Evolutionary conservation across 2,329 filamentous ascomycete genomes (phyloP).

Genomic region (Fusarium scirpi): DNA sequence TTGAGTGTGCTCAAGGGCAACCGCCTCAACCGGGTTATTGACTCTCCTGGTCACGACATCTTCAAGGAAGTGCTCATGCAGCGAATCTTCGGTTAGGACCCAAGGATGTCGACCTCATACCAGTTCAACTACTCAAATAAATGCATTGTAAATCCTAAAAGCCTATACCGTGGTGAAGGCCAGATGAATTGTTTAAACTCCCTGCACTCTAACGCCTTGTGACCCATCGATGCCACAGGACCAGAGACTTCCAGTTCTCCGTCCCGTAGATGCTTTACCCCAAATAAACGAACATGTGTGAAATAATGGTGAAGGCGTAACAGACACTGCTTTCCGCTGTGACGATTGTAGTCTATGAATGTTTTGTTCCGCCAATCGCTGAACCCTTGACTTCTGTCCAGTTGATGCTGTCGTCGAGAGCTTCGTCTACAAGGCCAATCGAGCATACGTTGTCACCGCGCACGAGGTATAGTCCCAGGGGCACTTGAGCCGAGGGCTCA

Average conservation of each 20-base stretch:
- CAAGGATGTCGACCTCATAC: slow-evolving; percentile 10
- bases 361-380: slow-evolving; percentile 86
- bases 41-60: slow-evolving; percentile 73
- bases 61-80: slow-evolving; percentile 76
- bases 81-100: slow-evolving; percentile 67
- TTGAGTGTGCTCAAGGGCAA: slow-evolving; percentile 80
- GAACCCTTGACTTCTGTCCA: slow-evolving; percentile 91
- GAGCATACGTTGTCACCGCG: slow-evolving; percentile 94
- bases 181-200: slow-evolving; percentile 47
- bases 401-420: slow-evolving; percentile 89
- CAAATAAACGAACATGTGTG: slow-evolving; percentile 31
- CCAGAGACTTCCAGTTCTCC: slow-evolving; percentile 18
- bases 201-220: slow-evolving; percentile 46
- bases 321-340: slow-evolving; percentile 4
- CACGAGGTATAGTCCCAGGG: slow-evolving; percentile 90
- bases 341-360: slow-evolving; percentile 58
- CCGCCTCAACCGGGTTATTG: slow-evolving; percentile 78
- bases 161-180: slow-evolving; percentile 37
- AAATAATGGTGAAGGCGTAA: slow-evolving; percentile 4
- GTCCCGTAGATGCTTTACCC: slow-evolving; percentile 35
- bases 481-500: slow-evolving; percentile 82
- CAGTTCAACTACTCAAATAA: slow-evolving; percentile 37
- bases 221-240: slow-evolving; percentile 32
- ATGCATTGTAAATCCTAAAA: slow-evolving; percentile 17
- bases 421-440: slow-evolving; percentile 89